Evolutionary conservation across 192 early-diverging fungal species (phyloP), one percentile per base, ranked within the genome.

Genomic region (Coemansia sp.): DNA sequence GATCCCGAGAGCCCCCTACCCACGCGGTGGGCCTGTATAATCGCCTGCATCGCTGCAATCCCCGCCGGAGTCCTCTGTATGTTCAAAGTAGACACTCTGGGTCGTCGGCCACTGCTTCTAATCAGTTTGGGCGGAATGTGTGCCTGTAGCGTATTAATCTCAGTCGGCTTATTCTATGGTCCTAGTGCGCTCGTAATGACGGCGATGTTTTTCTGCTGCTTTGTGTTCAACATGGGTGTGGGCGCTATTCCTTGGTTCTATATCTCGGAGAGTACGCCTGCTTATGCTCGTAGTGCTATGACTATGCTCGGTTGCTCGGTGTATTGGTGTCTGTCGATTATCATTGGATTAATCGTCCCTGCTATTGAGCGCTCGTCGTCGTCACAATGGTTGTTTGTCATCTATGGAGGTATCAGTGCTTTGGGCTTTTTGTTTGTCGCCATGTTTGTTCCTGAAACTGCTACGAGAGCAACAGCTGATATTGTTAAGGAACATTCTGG

Each of bases 161-260:
- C 88, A 23, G 83, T 86, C 25, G 91, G 89, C 17, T 51, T 85
- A 31, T 80, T 86, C 62, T 76, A 73, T 29, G 72, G 77, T 8
- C 59, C 83, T n/a, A 74, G 74, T 59, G 70, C 74, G 32, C 71
- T 91, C 63, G 83, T 90, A 17, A 80, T 88, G 51, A 82, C 84
- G 0, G 71, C 79, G 0, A 85, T 92, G 45, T 89, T 92, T 69
- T 62, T 90, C 34, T 92, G 88, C 80, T 90, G 87, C 48, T 88
- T 87, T 59, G 69, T 77, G 39, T 93, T 92, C 74, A 89, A 90
- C 48, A 71, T 94, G 51, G 93, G 92, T 32, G 58, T 91, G 7
- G 92, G 91, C n/a, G 85, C 87, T 2, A 90, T 94, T 48, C 90
- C 94, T 7, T 94, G 92, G 91, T 74, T 93, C 63, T 80, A 91